Evolutionary conservation across 202 grass and related monocot genomes (phyloP).

Genomic region (Zoysia matrella): DNA sequence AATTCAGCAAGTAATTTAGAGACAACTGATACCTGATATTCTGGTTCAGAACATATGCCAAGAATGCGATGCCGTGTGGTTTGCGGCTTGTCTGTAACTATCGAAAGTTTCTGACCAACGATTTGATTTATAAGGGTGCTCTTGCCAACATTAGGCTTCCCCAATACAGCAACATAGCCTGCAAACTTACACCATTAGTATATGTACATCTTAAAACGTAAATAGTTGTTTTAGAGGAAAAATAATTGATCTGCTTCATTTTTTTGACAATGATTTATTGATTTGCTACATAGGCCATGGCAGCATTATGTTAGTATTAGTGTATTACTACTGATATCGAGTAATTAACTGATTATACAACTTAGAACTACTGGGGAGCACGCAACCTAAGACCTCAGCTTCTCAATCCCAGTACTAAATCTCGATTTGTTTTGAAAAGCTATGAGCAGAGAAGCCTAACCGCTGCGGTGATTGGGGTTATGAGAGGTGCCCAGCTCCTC

Average conservation of each 20-base stretch:
- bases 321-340: not conserved
- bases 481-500: constrained; percentile 66
- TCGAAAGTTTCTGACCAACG: constrained; percentile 91
- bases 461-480: constrained; percentile 68
- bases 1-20: constrained; percentile 19
- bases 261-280: not conserved
- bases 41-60: constrained; percentile 85
- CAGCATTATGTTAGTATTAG: not conserved
- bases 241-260: not conserved
- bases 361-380: not conserved
- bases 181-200: not conserved
- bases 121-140: constrained; percentile 97
- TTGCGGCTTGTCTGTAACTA: constrained; percentile 92
- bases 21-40: constrained; percentile 83
- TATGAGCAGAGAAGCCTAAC: constrained; percentile 49
- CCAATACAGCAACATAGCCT: constrained; percentile 92
- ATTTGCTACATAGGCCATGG: not conserved
- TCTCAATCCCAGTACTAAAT: constrained; percentile 3
- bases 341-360: not conserved
- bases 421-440: not conserved
- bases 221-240: not conserved
- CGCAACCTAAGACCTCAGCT: not conserved
- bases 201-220: not conserved
- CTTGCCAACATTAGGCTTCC: constrained; percentile 95
- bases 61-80: constrained; percentile 88